phyloP scores from a whole-genome alignment of 176 grass and related monocot genomes.

The Chrysopogon serrulatus region DNA sequence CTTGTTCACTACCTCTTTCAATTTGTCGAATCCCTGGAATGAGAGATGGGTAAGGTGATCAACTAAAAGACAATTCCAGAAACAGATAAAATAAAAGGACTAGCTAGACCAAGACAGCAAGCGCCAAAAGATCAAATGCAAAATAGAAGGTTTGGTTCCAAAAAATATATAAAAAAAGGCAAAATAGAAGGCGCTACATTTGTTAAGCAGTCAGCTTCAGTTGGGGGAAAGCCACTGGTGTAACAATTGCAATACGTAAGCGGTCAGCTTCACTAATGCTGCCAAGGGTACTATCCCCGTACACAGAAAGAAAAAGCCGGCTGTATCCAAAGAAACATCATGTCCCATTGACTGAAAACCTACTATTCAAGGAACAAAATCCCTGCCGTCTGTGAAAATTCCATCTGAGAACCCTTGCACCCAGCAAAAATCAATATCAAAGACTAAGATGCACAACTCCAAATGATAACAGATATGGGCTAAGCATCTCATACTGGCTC shows the following conservation, averaged over 20 bases:
- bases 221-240: too few species aligned
- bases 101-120: not conserved
- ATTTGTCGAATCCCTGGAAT: conserved; percentile 83
- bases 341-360: not conserved
- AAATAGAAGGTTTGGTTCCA: too few species aligned
- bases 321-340: not conserved
- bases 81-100: not conserved
- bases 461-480: not conserved
- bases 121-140: not conserved
- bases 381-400: not conserved
- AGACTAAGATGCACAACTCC: not conserved
- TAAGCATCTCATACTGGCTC: not conserved
- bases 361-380: not conserved
- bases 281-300: not conserved
- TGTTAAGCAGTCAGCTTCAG: too few species aligned
- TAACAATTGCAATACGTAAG: too few species aligned
- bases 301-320: not conserved
- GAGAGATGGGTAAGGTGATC: not conserved
- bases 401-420: not conserved
- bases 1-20: conserved; percentile 66
- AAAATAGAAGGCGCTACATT: not conserved
- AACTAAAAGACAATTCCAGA: not conserved
- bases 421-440: not conserved
- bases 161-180: too few species aligned
- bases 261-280: not conserved